Base-by-base conservation (phyloP, 352 stramenopile genomes). In the Phytophthora melonis region DNA sequence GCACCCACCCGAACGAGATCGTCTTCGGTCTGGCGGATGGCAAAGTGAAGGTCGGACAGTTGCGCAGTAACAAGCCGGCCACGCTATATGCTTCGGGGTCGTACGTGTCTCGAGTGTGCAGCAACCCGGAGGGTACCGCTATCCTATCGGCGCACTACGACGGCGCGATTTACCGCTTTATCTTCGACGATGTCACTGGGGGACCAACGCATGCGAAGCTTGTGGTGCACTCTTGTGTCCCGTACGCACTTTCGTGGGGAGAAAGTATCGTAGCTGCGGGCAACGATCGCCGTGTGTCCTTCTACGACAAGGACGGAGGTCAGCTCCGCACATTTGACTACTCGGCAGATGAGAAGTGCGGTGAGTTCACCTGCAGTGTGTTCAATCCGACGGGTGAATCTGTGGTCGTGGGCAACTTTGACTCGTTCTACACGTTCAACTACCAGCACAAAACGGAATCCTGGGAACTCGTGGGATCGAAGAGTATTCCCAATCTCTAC, bases 11-110 rank as follows among this genome's bases (percentile, higher is more conserved):
- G 25, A 97, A 98, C 52, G 95, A 99, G 71, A 86, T 98, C 36
- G 85, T 98, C n/a, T 99, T 98, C 68, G 96, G 96, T 3, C 80
- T 98, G 27, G 92, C 93, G 9, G 94, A 99, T 57, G 96, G 96
- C 45, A 98, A 98, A 65, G 91, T 99, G 52, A 98, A 98, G 68
- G 72, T 98, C 55, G 96, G 96, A 21, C 93, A 98, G 71, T 82
- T 98, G 54, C 84, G 91, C 39, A 97, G 90, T 72, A 98, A 98
- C 83, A 98, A 98, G 63, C 83, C 91, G 0, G 86, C 92, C 13
- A 97, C 91, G 34, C 77, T 98, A 3, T 99, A 98, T 68, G 74
- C 86, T 5, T 86, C 90, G 0, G 93, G 94, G 2, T 93, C 77
- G 3, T 98, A 97, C 63, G 90, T 96, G 9, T 84, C 89, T 0